Evolutionary conservation across 2,329 filamentous ascomycete genomes (phyloP), one percentile per base, ranked within the genome.

Genomic region (Apiospora kogelbergensis): DNA sequence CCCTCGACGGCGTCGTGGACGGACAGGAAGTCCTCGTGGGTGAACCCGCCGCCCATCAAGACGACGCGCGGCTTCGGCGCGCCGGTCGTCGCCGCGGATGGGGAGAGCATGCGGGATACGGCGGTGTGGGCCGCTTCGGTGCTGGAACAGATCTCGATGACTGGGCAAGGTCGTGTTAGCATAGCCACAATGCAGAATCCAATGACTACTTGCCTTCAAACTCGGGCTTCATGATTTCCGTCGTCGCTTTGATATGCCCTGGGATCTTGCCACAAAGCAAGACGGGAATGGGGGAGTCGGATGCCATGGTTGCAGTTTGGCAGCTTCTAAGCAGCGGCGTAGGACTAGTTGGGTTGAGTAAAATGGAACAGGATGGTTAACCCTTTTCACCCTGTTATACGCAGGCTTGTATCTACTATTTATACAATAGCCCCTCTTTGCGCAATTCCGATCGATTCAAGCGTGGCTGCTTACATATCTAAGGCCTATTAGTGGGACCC

Each of bases 31-130:
- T 66, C 69, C 20, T 65, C 67, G 11, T 60, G 69, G 4, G 67
- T 15, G 63, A 66, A 70, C n/a, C 69, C 69, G 46, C 30, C 69
- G 40, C 69, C 69, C 69, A 70, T 70, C 45, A 70, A 41, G 30
- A 68, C 41, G 22, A 68, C 46, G 24, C 66, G 63, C 2, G 69
- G 69, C 5, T 41, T 41, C 6, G 24, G 33, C 37, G 46, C 13
- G 26, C 9, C 24, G 48, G 3, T 7, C 2, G 2, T 13, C 2
- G 48, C 17, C 20, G 66, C 30, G 17, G 48, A 45, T 11, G 67
- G 40, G 40, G 40, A 66, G 4, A 70, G 33, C 7, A 68, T 67
- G 22, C 24, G 40, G 7, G 63, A 40, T 15, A 70, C n/a, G 24
- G 63, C 63, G 22, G 30, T 41, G 9, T 41, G 46, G 20, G 67